Evolutionary conservation across 257 asterid genomes (phyloP).

Genomic region (Nicotiana noctiflora): DNA sequence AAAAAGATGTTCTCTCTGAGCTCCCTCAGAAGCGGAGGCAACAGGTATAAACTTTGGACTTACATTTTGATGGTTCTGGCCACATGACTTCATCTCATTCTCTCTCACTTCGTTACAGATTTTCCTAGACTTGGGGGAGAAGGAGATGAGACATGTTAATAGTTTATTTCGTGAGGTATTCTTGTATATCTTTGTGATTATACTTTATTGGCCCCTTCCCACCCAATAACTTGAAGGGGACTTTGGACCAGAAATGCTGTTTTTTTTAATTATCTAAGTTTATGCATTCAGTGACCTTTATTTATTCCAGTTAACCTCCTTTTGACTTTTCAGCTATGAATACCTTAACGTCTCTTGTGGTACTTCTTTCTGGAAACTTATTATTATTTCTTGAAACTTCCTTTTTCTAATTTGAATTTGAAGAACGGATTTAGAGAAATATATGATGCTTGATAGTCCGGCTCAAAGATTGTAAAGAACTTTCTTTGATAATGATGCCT

Average conservation of each 20-base stretch:
- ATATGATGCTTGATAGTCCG: background rate
- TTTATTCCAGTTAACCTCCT: background rate
- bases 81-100: constrained; percentile 8
- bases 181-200: constrained; percentile 3
- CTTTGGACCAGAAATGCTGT: background rate
- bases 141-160: constrained; percentile 71
- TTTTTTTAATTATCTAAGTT: background rate
- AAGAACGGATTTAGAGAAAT: background rate
- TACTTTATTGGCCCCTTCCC: background rate
- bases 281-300: background rate
- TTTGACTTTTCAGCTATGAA: background rate
- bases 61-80: background rate
- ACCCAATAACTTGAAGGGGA: background rate
- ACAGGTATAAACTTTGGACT: constrained; percentile 37
- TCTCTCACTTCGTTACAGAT: constrained; percentile 42
- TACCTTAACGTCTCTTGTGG: background rate
- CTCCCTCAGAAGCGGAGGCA: constrained; percentile 94
- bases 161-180: constrained; percentile 77
- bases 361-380: background rate
- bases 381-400: background rate
- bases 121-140: constrained; percentile 74
- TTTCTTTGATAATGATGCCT: background rate
- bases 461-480: background rate
- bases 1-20: constrained; percentile 90
- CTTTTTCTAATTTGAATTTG: background rate